Evolutionary conservation across 371 early-diverging fungal genomes (phyloP).

Genomic region (Basidiobolus meristosporus): DNA sequence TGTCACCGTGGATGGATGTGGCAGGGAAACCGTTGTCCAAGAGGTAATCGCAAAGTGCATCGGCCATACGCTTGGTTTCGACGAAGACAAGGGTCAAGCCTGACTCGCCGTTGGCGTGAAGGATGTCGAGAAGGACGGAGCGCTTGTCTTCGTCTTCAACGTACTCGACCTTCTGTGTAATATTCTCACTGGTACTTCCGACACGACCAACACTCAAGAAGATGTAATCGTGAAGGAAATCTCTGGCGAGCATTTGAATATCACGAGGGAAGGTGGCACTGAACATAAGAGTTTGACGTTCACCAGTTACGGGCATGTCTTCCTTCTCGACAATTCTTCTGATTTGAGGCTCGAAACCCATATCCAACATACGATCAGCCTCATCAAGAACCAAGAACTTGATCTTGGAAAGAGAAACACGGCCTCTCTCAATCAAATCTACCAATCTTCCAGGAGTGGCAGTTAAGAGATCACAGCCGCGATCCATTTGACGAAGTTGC

Average conservation of each 20-base stretch:
- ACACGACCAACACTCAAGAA: slow-evolving; percentile 90
- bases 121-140: slow-evolving; percentile 68
- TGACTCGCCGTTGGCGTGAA: slow-evolving; percentile 35
- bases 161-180: slow-evolving; percentile 77
- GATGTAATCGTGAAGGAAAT: slow-evolving; percentile 84
- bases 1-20: slow-evolving; percentile 93
- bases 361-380: slow-evolving; percentile 98
- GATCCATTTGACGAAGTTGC: slow-evolving; percentile 74
- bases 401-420: slow-evolving; percentile 57
- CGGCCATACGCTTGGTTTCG: slow-evolving; percentile 97
- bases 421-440: slow-evolving; percentile 85
- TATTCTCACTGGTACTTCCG: slow-evolving; percentile 91
- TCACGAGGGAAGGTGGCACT: slow-evolving; percentile 94
- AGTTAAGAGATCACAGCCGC: slow-evolving; percentile 91
- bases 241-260: slow-evolving; percentile 84
- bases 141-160: slow-evolving; percentile 74
- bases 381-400: slow-evolving; percentile 94
- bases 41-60: slow-evolving; percentile 70
- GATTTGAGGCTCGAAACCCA: slow-evolving; percentile 99
- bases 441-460: slow-evolving; percentile 97
- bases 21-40: slow-evolving; percentile 63
- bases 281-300: slow-evolving; percentile 92
- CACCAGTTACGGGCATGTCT: slow-evolving; percentile 58
- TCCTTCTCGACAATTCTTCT: slow-evolving; percentile 87
- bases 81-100: slow-evolving; percentile 92